These are phyloP conservation scores for Ophiostoma tasmaniense DNA, from an alignment of 2,329 filamentous ascomycete genomes.

Conservation along the genomic window DNA sequence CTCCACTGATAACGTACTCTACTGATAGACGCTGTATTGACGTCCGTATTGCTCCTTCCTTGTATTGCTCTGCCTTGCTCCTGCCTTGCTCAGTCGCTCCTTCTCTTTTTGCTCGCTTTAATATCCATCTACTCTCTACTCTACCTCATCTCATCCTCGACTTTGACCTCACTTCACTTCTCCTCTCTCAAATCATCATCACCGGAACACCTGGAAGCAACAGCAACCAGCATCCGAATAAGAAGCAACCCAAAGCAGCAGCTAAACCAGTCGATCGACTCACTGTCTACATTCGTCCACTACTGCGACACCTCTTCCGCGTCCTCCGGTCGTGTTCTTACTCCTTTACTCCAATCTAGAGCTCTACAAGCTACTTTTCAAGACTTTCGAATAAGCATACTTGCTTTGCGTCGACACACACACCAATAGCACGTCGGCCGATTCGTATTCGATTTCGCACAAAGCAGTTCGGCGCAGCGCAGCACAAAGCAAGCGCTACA, in stretches of 20 bases:
- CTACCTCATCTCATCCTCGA: background rate
- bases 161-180: background rate
- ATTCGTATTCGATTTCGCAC: conserved; percentile 2
- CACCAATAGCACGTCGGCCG: background rate
- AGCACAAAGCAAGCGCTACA: background rate
- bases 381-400: background rate
- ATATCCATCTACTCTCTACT: background rate
- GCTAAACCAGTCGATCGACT: background rate
- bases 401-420: background rate
- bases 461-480: background rate
- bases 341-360: background rate
- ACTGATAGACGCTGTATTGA: background rate
- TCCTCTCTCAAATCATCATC: background rate
- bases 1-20: conserved; percentile 2
- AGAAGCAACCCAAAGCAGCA: background rate
- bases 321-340: background rate
- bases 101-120: background rate
- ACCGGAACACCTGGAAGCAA: background rate
- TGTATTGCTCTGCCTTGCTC: background rate
- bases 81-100: background rate
- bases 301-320: background rate
- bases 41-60: background rate
- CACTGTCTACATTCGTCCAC: background rate
- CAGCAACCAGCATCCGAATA: too few species aligned
- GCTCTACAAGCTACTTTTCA: background rate